phyloP scores from a whole-genome alignment of 495 filamentous ascomycete species.

The Tuber brumale region DNA sequence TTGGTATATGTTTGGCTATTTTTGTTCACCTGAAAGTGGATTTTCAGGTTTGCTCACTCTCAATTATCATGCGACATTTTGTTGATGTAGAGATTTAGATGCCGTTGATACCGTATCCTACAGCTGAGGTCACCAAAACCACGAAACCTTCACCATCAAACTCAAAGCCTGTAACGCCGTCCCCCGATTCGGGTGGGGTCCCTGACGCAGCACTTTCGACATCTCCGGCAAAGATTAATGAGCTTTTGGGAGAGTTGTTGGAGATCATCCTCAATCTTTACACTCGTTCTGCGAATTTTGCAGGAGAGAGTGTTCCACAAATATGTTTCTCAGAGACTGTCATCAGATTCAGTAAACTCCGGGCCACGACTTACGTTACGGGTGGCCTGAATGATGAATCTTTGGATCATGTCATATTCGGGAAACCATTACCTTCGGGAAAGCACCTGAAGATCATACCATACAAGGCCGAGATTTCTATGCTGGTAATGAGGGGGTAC shows the following conservation, averaged over 20 bases:
- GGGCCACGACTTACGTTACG: constrained; percentile 62
- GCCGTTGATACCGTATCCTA: constrained; percentile 57
- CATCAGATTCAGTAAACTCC: constrained; percentile 68
- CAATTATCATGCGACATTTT: not conserved
- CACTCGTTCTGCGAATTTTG: constrained; percentile 63
- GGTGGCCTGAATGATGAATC: constrained; percentile 64
- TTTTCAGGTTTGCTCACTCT: constrained; percentile 59
- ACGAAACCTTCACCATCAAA: constrained; percentile 43
- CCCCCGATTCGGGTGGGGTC: constrained; percentile 23
- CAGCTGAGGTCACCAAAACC: constrained; percentile 48
- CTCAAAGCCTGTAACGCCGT: constrained; percentile 39
- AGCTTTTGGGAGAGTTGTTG: constrained; percentile 63
- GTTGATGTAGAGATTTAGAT: constrained; percentile 46
- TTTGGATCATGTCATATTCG: constrained; percentile 61
- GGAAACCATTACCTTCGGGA: constrained; percentile 46
- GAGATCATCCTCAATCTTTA: constrained; percentile 81
- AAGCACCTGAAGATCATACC: constrained; percentile 38
- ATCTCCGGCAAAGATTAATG: constrained; percentile 58
- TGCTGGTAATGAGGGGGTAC: constrained; percentile 39
- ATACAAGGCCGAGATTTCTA: constrained; percentile 43
- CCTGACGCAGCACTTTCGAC: constrained; percentile 32
- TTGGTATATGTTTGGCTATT: constrained; percentile 73
- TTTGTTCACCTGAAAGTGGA: constrained; percentile 78
- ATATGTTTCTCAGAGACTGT: constrained; percentile 73
- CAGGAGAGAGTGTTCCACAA: constrained; percentile 73